These are phyloP conservation scores for Acanthamoeba sp. DNA, from an alignment of 208 protist species.

Conservation along the genomic window DNA sequence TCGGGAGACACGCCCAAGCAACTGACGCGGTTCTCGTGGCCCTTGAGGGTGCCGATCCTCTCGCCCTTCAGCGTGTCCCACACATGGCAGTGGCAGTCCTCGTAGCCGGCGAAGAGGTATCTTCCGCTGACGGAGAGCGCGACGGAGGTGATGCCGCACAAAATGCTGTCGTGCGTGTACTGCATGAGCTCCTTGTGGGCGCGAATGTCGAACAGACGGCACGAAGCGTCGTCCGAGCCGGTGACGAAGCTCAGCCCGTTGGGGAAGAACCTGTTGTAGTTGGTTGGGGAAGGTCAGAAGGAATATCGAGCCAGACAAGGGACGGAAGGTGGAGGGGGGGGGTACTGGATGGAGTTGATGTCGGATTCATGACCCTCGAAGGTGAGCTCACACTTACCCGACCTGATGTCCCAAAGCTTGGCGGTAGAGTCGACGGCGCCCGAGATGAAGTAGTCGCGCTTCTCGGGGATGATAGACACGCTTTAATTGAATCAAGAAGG, in stretches of 20 bases:
- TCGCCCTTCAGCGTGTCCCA: conserved; percentile 93
- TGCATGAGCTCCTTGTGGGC: conserved; percentile 90
- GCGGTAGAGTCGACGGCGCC: conserved; percentile 91
- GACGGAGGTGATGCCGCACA: conserved; percentile 93
- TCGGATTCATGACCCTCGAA: conserved; percentile 93
- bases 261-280: conserved; percentile 88
- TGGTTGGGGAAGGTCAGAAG: not conserved
- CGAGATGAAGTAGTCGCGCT: conserved; percentile 91
- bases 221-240: conserved; percentile 92
- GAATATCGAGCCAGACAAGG: not conserved
- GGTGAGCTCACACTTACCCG: conserved; percentile 89
- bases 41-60: conserved; percentile 85
- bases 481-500: conserved; percentile 11
- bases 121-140: conserved; percentile 88
- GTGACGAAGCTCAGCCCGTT: conserved; percentile 90
- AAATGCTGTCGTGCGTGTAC: conserved; percentile 90
- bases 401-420: conserved; percentile 92
- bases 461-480: conserved; percentile 82
- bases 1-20: conserved; percentile 90
- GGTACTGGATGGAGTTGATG: conserved; percentile 92
- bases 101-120: conserved; percentile 92
- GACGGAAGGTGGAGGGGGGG: not conserved
- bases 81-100: conserved; percentile 92
- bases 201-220: conserved; percentile 93
- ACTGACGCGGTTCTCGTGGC: conserved; percentile 93